Percentiles rank a stretch among this genome's conserved stretches.
These are phyloP conservation scores for Penicillium lividum DNA, from an alignment of 495 filamentous ascomycete genomes.

Conservation along the genomic window DNA sequence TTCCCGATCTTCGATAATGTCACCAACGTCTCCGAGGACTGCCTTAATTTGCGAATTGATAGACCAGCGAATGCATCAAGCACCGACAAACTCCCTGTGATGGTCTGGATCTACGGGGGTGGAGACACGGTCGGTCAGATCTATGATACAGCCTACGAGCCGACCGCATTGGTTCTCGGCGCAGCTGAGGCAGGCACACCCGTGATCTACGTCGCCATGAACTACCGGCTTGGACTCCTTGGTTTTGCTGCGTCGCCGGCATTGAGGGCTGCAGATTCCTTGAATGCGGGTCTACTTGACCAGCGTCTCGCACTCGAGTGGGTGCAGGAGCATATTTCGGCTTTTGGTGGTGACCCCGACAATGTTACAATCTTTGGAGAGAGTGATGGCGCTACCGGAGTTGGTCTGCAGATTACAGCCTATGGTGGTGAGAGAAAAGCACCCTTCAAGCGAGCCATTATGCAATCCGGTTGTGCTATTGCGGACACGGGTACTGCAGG, in stretches of 20 bases:
- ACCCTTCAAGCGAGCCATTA: conserved; percentile 16
- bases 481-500: conserved; percentile 9
- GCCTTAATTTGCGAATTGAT: conserved; percentile 16
- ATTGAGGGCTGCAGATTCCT: conserved; percentile 9
- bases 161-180: conserved; percentile 8
- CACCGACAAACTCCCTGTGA: conserved; percentile 15
- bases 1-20: conserved; percentile 20
- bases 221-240: conserved; percentile 19
- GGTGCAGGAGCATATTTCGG: conserved; percentile 16
- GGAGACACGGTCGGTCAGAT: conserved; percentile 19
- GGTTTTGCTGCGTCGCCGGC: conserved; percentile 17
- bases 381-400: conserved; percentile 14
- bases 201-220: conserved; percentile 19
- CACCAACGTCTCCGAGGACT: conserved; percentile 17
- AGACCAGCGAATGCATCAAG: conserved; percentile 12
- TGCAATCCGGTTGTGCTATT: conserved; percentile 15
- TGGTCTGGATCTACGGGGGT: conserved; percentile 20
- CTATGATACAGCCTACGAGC: conserved; percentile 17
- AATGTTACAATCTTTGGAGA: conserved; percentile 23
- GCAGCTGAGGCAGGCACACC: conserved; percentile 14
- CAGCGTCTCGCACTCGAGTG: conserved; percentile 17
- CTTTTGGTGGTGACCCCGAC: conserved; percentile 21
- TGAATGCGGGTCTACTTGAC: conserved; percentile 18
- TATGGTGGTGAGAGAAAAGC: conserved; percentile 10
- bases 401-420: conserved; percentile 18